Conservation (phyloP, 768 basidiomycete genomes). For the Xerocomellus amylosporus region DNA sequence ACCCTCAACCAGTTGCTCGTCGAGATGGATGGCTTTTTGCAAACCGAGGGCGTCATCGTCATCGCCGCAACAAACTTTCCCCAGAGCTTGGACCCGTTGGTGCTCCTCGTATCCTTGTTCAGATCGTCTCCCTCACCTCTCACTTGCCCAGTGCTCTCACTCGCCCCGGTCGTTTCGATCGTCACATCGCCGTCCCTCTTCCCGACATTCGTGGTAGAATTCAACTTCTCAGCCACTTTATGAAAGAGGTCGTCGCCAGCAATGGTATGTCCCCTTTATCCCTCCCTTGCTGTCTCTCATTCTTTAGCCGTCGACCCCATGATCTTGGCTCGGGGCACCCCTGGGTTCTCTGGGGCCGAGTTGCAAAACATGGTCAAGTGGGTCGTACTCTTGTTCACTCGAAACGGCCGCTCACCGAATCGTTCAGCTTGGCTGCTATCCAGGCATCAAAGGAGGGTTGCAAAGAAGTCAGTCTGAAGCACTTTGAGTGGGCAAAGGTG, state of each 20-base stretch:
- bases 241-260: constrained; percentile 70
- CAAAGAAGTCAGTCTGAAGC: constrained; percentile 65
- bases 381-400: constrained; percentile 26
- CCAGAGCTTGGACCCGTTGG: constrained; percentile 85
- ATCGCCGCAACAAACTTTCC: constrained; percentile 99
- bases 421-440: constrained; percentile 78
- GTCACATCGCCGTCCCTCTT: constrained; percentile 85
- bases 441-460: constrained; percentile 87
- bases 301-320: constrained; percentile 73
- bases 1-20: constrained; percentile 95
- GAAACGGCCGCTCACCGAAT: background rate
- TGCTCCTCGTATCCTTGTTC: constrained; percentile 14
- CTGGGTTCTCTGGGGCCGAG: constrained; percentile 97
- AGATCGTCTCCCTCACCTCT: constrained; percentile 10
- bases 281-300: background rate
- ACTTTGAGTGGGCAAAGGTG: constrained; percentile 99
- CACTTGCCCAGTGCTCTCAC: constrained; percentile 70
- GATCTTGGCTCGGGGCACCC: constrained; percentile 88
- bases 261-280: constrained; percentile 40
- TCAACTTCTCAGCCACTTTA: constrained; percentile 91
- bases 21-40: constrained; percentile 96
- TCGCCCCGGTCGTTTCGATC: constrained; percentile 95
- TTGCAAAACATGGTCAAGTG: constrained; percentile 96
- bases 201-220: constrained; percentile 93
- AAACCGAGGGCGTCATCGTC: constrained; percentile 91